These are phyloP conservation scores for Trichophyton rubrum DNA, from an alignment of 2,329 filamentous ascomycete genomes.

Conservation along the genomic window DNA sequence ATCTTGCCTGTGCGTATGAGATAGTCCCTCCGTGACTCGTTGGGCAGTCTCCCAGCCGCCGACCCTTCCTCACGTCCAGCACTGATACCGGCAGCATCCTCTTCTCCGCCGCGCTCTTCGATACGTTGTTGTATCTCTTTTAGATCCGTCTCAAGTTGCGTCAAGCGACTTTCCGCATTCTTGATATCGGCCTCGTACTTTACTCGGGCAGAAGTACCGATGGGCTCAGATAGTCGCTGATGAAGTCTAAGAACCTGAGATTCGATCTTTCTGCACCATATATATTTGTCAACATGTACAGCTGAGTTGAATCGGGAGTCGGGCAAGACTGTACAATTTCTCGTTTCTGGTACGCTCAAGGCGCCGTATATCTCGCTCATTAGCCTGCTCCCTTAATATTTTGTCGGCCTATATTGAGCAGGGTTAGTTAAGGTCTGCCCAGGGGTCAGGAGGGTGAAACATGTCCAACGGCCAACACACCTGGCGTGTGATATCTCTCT, in stretches of 20 bases:
- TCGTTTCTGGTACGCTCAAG: conserved; percentile 45
- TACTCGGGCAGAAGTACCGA: conserved; percentile 38
- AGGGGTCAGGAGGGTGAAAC: not conserved
- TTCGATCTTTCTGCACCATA: conserved; percentile 43
- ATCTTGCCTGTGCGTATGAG: conserved; percentile 95
- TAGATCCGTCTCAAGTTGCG: conserved; percentile 57
- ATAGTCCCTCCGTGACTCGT: conserved; percentile 76
- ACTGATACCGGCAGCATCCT: conserved; percentile 38
- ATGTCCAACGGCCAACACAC: conserved; percentile 16
- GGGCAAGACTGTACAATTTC: conserved; percentile 27
- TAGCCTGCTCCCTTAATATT: conserved; percentile 48
- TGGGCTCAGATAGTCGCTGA: conserved; percentile 44
- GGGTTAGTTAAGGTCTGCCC: not conserved
- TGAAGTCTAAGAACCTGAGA: conserved; percentile 50
- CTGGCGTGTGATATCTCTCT: conserved; percentile 65
- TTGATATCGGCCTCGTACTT: conserved; percentile 46
- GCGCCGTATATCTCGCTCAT: conserved; percentile 51
- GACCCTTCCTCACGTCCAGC: conserved; percentile 31
- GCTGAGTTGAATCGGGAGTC: no score
- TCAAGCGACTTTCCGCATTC: conserved; percentile 52
- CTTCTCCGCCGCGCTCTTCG: conserved; percentile 46
- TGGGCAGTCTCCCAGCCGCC: conserved; percentile 48
- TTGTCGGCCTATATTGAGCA: conserved; percentile 39
- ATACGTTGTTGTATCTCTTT: conserved; percentile 72
- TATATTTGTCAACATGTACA: not conserved